Evolutionary conservation across 2,329 filamentous ascomycete genomes (phyloP).

Genomic region (Fusarium nisikadoi): DNA sequence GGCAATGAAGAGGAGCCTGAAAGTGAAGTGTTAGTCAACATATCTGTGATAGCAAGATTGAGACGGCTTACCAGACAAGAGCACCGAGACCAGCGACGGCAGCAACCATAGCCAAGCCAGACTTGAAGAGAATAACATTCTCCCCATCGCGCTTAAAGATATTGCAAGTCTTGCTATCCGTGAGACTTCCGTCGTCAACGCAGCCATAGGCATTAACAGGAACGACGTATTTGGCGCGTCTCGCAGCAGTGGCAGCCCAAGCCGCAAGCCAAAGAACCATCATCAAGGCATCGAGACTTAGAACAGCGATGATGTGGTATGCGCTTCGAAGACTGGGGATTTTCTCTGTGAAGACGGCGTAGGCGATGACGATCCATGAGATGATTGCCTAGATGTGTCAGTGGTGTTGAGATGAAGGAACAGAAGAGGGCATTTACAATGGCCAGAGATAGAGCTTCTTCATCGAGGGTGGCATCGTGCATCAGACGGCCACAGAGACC

Average conservation of each 20-base stretch:
- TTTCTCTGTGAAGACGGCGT: slow-evolving; percentile 56
- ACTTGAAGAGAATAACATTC: slow-evolving; percentile 49
- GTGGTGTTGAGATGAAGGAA: accelerated
- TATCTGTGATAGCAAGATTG: accelerated
- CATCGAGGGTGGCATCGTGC: slow-evolving; percentile 37
- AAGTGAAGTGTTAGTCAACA: background rate
- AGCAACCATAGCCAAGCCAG: slow-evolving; percentile 50
- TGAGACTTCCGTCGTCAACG: slow-evolving; percentile 52
- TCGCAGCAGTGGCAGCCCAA: slow-evolving; percentile 54
- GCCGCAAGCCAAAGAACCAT: slow-evolving; percentile 60
- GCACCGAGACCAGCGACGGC: slow-evolving; percentile 58
- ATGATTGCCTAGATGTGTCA: slow-evolving; percentile 53
- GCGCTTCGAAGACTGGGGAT: slow-evolving; percentile 46
- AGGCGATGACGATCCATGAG: slow-evolving; percentile 58
- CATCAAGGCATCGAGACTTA: slow-evolving; percentile 57
- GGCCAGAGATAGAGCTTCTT: slow-evolving; percentile 33
- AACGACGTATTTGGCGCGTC: slow-evolving; percentile 51
- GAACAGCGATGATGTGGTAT: slow-evolving; percentile 59
- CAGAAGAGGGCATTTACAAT: slow-evolving; percentile 20
- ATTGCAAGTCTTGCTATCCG: slow-evolving; percentile 53
- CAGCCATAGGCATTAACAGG: slow-evolving; percentile 46
- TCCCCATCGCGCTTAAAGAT: slow-evolving; percentile 38
- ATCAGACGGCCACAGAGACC: slow-evolving; percentile 56
- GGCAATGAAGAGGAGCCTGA: slow-evolving; percentile 53
- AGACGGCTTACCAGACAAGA: slow-evolving; percentile 52